Conservation (phyloP, 1,139 yeast genomes). For the Pichia sp. region DNA sequence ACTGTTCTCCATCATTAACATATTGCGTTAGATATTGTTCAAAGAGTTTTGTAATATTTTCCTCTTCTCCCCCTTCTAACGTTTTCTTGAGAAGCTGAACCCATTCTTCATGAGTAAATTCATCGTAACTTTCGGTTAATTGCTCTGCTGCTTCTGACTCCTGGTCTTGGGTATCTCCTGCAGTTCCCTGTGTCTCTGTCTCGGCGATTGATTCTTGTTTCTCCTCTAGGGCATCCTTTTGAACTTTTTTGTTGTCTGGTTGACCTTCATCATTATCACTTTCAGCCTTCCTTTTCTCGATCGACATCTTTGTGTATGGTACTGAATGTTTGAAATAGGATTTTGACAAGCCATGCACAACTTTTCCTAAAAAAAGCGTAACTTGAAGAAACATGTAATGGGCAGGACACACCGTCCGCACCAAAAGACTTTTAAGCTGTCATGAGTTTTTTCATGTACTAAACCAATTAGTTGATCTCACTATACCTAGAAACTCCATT, state of each 20-base stretch:
- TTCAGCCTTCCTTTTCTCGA: background rate
- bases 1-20: conserved; percentile 44
- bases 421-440: background rate
- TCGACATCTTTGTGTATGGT: background rate
- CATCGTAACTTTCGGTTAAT: conserved; percentile 43
- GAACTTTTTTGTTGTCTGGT: conserved; percentile 1
- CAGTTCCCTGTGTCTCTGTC: background rate
- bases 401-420: background rate
- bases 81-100: background rate
- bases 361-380: no score
- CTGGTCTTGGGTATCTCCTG: conserved; percentile 15
- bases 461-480: no score
- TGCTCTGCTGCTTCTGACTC: background rate
- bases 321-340: no score
- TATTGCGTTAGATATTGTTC: conserved; percentile 60
- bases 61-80: conserved; percentile 40
- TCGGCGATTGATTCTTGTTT: background rate
- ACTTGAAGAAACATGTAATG: background rate
- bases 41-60: conserved; percentile 57
- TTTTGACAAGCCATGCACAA: no score
- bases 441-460: background rate
- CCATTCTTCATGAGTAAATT: conserved; percentile 34
- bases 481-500: no score
- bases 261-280: background rate
- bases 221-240: background rate